Base-by-base conservation (phyloP, 2,329 filamentous ascomycete species). In the Colletotrichum orbiculare region DNA sequence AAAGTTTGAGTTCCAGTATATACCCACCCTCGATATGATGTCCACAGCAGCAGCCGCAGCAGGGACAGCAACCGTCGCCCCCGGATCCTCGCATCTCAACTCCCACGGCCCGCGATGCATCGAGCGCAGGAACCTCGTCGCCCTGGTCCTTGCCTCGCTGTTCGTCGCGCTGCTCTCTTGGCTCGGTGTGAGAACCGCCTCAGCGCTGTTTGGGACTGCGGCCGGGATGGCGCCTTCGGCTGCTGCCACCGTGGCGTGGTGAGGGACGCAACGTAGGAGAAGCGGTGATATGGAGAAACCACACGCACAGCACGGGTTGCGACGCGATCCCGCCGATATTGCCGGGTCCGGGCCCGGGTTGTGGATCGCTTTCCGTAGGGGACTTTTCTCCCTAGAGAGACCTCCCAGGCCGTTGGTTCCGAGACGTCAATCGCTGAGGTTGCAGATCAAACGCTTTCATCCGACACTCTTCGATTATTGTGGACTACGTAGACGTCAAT, bases 1-100 rank as follows among this genome's bases (percentile, higher is more conserved):
- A 2, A 81, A 78, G 8, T 94, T 93, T 71, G 86, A 90, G 17
- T 91, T 94, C 76, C 90, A 93, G 72, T 91, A 91, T 71, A 79
- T 91, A 9, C 90, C 90, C 0, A 73, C 74, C 34, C 71, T 79
- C 15, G 76, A 75, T 25, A 76, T 72, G 67, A 73, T 74, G 49
- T 79, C 77, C 12, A 82, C 75, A 3, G 72, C 73, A 50, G 63
- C 47, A 11, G 53, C 17, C 17, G 17, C 47, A 35, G 50, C 49
- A 25, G 25, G 4, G 25, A 82, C 75, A 3, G 72, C 73, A 50
- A 59, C 47, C 13, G 53, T 1, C 25, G 25, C 47, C 34, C 45
- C 49, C 50, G 33, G 50, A 17, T 15, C 49, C 7, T 25, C 41
- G 34, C 37, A 56, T 35, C 35, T n/a, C 42, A 13, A 11, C 8